Percentiles rank a stretch among this genome's conserved stretches.
These are phyloP conservation scores for Scheffersomyces lignosus DNA, from an alignment of 805 yeast species.

Conservation along the genomic window DNA sequence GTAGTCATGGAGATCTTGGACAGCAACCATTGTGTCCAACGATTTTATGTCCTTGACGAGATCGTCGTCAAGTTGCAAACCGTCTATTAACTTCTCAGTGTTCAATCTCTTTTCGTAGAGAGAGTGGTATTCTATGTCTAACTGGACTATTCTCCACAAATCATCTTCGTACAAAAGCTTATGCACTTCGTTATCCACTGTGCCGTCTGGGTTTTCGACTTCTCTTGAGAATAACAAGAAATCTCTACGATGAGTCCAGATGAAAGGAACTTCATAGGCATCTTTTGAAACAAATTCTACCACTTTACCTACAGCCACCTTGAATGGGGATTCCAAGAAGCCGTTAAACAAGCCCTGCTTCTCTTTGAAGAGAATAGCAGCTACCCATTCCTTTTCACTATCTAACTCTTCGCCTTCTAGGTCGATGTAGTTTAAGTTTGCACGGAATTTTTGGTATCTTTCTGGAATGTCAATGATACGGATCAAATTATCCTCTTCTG, in stretches of 20 bases:
- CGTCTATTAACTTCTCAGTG: slow-evolving; percentile 55
- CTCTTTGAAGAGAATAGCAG: slow-evolving; percentile 59
- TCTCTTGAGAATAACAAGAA: slow-evolving; percentile 64
- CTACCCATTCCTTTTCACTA: slow-evolving; percentile 78
- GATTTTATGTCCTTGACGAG: slow-evolving; percentile 52
- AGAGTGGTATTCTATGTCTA: slow-evolving; percentile 88
- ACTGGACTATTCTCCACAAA: slow-evolving; percentile 84
- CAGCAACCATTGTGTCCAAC: slow-evolving; percentile 68
- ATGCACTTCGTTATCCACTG: slow-evolving; percentile 37
- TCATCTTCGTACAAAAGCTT: slow-evolving; percentile 75
- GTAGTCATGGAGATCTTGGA: slow-evolving; percentile 86
- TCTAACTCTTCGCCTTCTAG: slow-evolving; percentile 67
- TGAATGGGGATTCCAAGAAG: slow-evolving; percentile 51
- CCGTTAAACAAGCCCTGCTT: slow-evolving; percentile 47
- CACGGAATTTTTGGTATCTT: slow-evolving; percentile 78
- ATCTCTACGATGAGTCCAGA: slow-evolving; percentile 94
- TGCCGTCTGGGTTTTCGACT: slow-evolving; percentile 38
- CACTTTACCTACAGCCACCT: slow-evolving; percentile 67
- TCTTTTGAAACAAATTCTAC: slow-evolving; percentile 75
- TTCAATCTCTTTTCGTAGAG: slow-evolving; percentile 70
- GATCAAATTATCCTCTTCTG: slow-evolving; percentile 87
- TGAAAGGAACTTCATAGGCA: slow-evolving; percentile 87
- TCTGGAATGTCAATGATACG: slow-evolving; percentile 90
- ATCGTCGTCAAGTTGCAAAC: slow-evolving; percentile 58
- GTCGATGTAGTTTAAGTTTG: slow-evolving; percentile 64